Conservation (phyloP, 305 asterid species). For the Solanum chacoense region DNA sequence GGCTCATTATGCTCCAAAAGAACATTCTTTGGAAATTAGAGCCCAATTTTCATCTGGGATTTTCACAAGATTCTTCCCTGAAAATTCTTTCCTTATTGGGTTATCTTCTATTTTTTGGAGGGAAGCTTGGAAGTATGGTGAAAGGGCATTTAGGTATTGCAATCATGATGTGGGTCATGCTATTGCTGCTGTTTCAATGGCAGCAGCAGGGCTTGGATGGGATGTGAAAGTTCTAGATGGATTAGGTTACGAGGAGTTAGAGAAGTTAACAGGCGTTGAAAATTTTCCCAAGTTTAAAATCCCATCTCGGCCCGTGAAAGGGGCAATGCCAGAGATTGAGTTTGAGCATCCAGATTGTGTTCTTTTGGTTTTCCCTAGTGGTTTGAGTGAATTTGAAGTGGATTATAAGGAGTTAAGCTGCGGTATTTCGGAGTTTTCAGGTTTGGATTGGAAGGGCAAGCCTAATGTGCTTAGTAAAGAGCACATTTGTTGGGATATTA, state of each 20-base stretch:
- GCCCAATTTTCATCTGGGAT: conserved; percentile 42
- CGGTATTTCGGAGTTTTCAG: conserved; percentile 17
- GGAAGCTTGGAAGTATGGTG: conserved; percentile 97
- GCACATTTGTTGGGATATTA: conserved; percentile 80
- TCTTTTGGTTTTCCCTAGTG: conserved; percentile 59
- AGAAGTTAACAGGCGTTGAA: conserved; percentile 62
- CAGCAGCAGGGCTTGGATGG: conserved; percentile 92
- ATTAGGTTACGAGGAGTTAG: conserved; percentile 52
- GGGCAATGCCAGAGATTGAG: conserved; percentile 71
- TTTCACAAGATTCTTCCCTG: conserved; percentile 35
- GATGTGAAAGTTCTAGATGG: conserved; percentile 75
- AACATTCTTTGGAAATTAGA: conserved; percentile 72
- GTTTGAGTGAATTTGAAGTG: conserved; percentile 31
- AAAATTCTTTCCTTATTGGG: conserved; percentile 53
- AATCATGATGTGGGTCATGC: conserved; percentile 97
- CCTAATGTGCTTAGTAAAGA: conserved; percentile 79
- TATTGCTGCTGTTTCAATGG: conserved; percentile 70
- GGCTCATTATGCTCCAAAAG: conserved; percentile 87
- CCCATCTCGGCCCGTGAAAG: conserved; percentile 58
- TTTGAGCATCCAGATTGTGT: conserved; percentile 89
- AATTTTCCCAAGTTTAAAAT: conserved; percentile 29
- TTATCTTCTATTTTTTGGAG: conserved; percentile 85
- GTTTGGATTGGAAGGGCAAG: conserved; percentile 69
- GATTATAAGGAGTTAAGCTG: conserved; percentile 45
- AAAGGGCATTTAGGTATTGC: conserved; percentile 96